Conservation (phyloP, 2,329 filamentous ascomycete genomes). For the Ophiostoma tasmaniense region DNA sequence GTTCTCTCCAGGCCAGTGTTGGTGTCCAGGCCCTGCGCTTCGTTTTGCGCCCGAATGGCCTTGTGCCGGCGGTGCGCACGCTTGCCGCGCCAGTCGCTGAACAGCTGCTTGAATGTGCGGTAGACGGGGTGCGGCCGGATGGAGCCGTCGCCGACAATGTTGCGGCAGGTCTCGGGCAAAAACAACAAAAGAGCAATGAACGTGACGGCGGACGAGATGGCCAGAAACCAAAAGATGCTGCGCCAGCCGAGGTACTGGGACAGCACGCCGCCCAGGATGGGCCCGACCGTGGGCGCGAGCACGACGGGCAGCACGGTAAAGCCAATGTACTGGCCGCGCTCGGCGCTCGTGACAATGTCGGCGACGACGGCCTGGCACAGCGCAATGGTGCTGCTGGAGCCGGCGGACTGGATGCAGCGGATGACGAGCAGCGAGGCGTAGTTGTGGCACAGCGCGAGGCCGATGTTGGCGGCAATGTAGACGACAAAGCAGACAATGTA, state of each 20-base stretch:
- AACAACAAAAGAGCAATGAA: constrained; percentile 38
- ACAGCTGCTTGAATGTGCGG: constrained; percentile 18
- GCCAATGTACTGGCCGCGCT: constrained; percentile 52
- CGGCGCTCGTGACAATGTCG: constrained; percentile 53
- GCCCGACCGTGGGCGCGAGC: constrained; percentile 42
- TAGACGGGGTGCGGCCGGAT: constrained; percentile 24
- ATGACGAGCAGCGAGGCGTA: constrained; percentile 45
- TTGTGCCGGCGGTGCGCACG: constrained; percentile 7
- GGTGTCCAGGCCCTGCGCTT: neutral
- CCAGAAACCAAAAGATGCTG: constrained; percentile 54
- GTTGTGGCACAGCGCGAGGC: constrained; percentile 40
- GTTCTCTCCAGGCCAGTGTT: neutral
- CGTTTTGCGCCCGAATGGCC: neutral
- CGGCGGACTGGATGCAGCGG: constrained; percentile 48
- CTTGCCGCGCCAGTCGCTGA: constrained; percentile 6
- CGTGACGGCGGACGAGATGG: constrained; percentile 37
- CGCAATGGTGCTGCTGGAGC: constrained; percentile 51
- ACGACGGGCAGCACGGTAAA: constrained; percentile 40
- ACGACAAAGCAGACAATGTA: constrained; percentile 45
- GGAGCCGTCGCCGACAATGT: constrained; percentile 46
- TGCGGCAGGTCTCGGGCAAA: constrained; percentile 45
- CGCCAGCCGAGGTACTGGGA: constrained; percentile 50
- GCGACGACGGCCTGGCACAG: constrained; percentile 50
- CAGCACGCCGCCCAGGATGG: constrained; percentile 51
- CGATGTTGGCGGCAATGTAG: constrained; percentile 46